phyloP scores from a whole-genome alignment of 2,329 filamentous ascomycete species.

The Pseudogymnoascus sp. region DNA sequence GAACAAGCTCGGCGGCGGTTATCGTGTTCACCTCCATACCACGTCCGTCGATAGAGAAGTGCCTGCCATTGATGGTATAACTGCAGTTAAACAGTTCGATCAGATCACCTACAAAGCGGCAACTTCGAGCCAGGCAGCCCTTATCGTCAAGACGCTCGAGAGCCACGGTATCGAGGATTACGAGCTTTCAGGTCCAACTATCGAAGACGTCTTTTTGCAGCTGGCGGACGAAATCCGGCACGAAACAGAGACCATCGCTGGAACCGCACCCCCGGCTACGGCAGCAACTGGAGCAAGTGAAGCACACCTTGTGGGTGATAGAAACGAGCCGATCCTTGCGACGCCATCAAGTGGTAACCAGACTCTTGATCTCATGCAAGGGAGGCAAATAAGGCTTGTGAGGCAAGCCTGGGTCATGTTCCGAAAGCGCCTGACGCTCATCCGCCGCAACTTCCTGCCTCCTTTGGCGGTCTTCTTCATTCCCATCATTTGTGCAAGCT shows the following conservation, averaged over 20 bases:
- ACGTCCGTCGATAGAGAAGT: slow-evolving; percentile 37
- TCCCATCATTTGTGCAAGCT: slow-evolving; percentile 68
- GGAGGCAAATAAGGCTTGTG: slow-evolving; percentile 59
- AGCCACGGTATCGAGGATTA: slow-evolving; percentile 62
- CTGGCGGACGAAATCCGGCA: slow-evolving; percentile 70
- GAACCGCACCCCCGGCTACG: slow-evolving; percentile 13
- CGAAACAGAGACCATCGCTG: slow-evolving; percentile 31
- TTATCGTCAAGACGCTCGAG: slow-evolving; percentile 64
- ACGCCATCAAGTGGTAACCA: neutral
- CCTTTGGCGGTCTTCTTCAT: slow-evolving; percentile 68
- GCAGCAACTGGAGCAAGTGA: slow-evolving; percentile 14
- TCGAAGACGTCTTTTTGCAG: slow-evolving; percentile 86
- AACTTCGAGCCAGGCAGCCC: slow-evolving; percentile 61
- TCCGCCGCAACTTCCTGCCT: slow-evolving; percentile 70
- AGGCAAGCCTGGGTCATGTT: slow-evolving; percentile 69
- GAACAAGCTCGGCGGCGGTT: slow-evolving; percentile 71
- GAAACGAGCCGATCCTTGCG: slow-evolving; percentile 2
- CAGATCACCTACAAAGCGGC: slow-evolving; percentile 65
- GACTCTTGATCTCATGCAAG: slow-evolving; percentile 54
- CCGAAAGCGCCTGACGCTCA: slow-evolving; percentile 66
- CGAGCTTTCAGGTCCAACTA: slow-evolving; percentile 78
- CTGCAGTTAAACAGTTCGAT: slow-evolving; percentile 56
- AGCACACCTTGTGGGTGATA: slow-evolving; percentile 7
- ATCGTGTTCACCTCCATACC: slow-evolving; percentile 68
- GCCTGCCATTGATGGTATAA: slow-evolving; percentile 45